Base-by-base conservation (phyloP, 2,329 filamentous ascomycete genomes). In the Cladosporium sphaerospermum region DNA sequence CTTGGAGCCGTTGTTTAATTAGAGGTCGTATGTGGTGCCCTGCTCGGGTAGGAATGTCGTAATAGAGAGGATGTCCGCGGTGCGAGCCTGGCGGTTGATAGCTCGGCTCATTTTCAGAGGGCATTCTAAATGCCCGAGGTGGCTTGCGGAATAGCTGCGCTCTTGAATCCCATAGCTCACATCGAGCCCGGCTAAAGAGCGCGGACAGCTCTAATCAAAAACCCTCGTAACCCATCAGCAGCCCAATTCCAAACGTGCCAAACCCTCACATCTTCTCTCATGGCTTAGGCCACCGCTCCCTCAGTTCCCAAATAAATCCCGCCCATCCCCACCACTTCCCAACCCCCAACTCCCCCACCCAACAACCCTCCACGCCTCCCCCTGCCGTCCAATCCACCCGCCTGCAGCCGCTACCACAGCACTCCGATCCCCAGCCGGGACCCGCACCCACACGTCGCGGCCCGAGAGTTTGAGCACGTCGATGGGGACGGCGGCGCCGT, bases 391-490 rank as follows among this genome's bases (percentile, higher is more conserved):
- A 46, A 76, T 71, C 79, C 83, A 89, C 1, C 84, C 82, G 3
- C 84, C 82, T 11, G 87, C 70, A 2, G 83, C 85, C 0, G 82
- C 84, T 0, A 83, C 73, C 52, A 89, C 79, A 0, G 77, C 74
- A 1, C 71, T 73, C 7, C 84, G 69, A 60, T 89, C 84, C 53
- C 78, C 75, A 4, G 77, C 71, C 4, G 85, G 83, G 8, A 88
- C 67, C 14, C 86, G 75, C 46, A 89, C 67, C 83, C 85, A 88
- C 52, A 79, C 79, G 45, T 81, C 74, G 5, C 64, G 61, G 1
- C 71, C 75, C 3, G 80, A 70, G 0, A 84, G 72, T 60, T 83
- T 81, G 33, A 92, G 75, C 16, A 91, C 81, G 63, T 92, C 88
- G 53, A 90, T 65, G 1, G 83, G 72, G 3, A 91, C 83, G 9